These are phyloP conservation scores for Auricularia sp. DNA, from an alignment of 768 basidiomycete genomes.

Conservation along the genomic window DNA sequence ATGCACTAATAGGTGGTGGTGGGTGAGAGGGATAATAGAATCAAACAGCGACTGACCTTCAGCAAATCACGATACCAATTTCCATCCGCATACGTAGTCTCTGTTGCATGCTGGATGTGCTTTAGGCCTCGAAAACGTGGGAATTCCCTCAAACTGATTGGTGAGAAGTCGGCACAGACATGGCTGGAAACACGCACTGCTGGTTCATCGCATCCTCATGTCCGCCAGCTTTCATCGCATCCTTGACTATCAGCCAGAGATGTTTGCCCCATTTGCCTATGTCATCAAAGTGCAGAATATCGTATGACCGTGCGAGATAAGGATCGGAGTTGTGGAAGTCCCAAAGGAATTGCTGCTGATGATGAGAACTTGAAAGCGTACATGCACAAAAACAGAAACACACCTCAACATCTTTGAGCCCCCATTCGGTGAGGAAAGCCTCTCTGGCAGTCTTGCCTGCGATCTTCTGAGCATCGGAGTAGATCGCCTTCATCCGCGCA, in stretches of 20 bases:
- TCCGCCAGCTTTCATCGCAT: conserved; percentile 12
- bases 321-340: conserved; percentile 18
- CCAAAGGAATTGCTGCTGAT: conserved; percentile 21
- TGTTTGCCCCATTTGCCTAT: conserved; percentile 22
- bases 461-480: conserved; percentile 8
- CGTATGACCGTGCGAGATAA: conserved; percentile 19
- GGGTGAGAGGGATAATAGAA: conserved; percentile 1
- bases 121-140: conserved; percentile 22
- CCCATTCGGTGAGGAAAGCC: conserved; percentile 14
- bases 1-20: conserved; percentile 15
- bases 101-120: conserved; percentile 23
- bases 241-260: conserved; percentile 13
- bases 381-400: not conserved
- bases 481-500: conserved; percentile 14
- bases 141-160: conserved; percentile 19
- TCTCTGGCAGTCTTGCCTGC: conserved; percentile 12
- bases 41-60: not conserved
- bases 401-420: conserved; percentile 17
- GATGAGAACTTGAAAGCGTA: not conserved
- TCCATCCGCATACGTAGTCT: conserved; percentile 21
- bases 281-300: conserved; percentile 22
- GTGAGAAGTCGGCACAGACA: not conserved
- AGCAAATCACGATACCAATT: conserved; percentile 16
- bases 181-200: conserved; percentile 12
- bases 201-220: conserved; percentile 12